These are phyloP conservation scores for Salix koriyanagi DNA, from an alignment of 345 rosid genomes.

Conservation along the genomic window DNA sequence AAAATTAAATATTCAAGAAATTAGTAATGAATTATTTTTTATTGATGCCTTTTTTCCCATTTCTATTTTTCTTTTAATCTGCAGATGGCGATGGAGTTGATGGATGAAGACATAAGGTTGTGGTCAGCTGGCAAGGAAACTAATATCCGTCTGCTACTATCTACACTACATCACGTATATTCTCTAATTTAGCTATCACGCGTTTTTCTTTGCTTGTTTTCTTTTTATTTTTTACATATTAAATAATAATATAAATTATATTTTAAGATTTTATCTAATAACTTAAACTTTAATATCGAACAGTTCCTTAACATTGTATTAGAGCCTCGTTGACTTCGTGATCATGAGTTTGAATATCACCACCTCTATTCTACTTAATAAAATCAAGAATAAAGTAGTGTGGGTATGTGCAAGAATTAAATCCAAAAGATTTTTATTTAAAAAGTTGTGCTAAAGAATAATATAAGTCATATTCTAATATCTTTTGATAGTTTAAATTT, in stretches of 20 bases:
- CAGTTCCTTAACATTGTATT: no score
- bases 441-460: fast-evolving
- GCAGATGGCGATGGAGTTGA: constrained; percentile 51
- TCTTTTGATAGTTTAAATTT: no score
- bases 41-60: background rate
- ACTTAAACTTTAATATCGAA: no score
- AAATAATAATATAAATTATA: no score
- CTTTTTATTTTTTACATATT: no score
- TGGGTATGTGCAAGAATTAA: fast-evolving
- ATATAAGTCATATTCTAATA: no score
- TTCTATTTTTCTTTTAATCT: constrained; percentile 8
- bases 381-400: no score
- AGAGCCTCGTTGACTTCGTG: fast-evolving
- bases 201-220: no score
- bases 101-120: constrained; percentile 56
- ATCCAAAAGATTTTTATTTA: fast-evolving
- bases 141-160: constrained; percentile 68
- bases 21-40: background rate
- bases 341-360: no score
- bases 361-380: no score
- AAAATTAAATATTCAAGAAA: background rate
- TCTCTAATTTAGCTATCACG: background rate
- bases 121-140: constrained; percentile 82
- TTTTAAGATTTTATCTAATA: no score
- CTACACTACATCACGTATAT: constrained; percentile 64